These are phyloP conservation scores for Geosiphon pyriformis DNA, from an alignment of 192 early-diverging fungal genomes.

Conservation along the genomic window DNA sequence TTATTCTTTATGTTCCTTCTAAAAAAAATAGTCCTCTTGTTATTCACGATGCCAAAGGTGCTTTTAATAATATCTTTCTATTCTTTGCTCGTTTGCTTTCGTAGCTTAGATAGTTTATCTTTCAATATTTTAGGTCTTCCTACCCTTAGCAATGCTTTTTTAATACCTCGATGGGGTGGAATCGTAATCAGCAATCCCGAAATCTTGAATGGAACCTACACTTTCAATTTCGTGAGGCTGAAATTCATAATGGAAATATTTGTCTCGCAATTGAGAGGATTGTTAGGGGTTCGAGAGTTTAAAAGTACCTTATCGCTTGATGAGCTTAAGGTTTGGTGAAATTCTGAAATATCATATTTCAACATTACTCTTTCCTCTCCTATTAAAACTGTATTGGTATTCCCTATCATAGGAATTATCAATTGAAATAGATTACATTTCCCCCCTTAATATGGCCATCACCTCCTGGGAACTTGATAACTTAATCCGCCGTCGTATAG, in stretches of 20 bases:
- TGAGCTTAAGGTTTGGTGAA: not conserved
- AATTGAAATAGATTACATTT: slow-evolving; percentile 35
- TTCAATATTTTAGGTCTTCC: slow-evolving; percentile 29
- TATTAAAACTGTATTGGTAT: not conserved
- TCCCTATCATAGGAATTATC: slow-evolving; percentile 8
- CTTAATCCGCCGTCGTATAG: slow-evolving; percentile 60
- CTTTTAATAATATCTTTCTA: not conserved
- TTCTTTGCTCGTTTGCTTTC: not conserved
- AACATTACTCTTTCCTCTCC: slow-evolving; percentile 12
- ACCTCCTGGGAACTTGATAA: slow-evolving; percentile 81
- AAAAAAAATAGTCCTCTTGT: slow-evolving; percentile 60
- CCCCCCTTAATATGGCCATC: slow-evolving; percentile 53
- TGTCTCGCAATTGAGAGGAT: slow-evolving; percentile 70
- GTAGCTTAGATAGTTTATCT: not conserved
- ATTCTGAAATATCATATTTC: not conserved
- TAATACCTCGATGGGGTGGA: slow-evolving; percentile 97
- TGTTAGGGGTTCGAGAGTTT: slow-evolving; percentile 74
- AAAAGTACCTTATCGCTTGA: slow-evolving; percentile 9
- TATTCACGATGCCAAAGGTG: slow-evolving; percentile 55
- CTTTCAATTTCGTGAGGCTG: slow-evolving; percentile 48
- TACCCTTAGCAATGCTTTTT: slow-evolving; percentile 70
- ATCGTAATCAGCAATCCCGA: slow-evolving; percentile 65
- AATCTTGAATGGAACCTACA: slow-evolving; percentile 12
- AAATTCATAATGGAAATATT: slow-evolving; percentile 75
- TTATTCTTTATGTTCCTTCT: slow-evolving; percentile 83